These are phyloP conservation scores for Striga hermonthica DNA, from an alignment of 305 asterid genomes.

Conservation along the genomic window DNA sequence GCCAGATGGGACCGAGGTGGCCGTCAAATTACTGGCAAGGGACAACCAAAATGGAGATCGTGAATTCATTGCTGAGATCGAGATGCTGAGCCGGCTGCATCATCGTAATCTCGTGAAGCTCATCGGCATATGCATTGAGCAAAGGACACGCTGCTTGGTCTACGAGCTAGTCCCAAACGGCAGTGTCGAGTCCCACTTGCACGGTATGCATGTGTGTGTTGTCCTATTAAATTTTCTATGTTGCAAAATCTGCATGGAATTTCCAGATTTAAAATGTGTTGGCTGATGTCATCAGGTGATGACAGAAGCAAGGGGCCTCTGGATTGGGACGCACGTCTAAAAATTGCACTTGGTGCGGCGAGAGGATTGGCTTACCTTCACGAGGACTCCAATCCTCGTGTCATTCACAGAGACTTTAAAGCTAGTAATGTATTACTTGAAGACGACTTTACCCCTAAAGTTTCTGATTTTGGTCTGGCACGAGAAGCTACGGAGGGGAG, in stretches of 20 bases:
- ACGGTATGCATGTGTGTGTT: slow-evolving; percentile 44
- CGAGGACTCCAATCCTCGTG: slow-evolving; percentile 96
- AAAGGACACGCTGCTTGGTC: slow-evolving; percentile 71
- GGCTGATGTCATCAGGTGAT: slow-evolving; percentile 50
- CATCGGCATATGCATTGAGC: slow-evolving; percentile 87
- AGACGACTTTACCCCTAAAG: slow-evolving; percentile 89
- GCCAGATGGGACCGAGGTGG: slow-evolving; percentile 71
- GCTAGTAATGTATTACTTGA: slow-evolving; percentile 89
- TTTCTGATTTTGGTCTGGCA: slow-evolving; percentile 96
- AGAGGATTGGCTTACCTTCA: slow-evolving; percentile 96
- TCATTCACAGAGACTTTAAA: slow-evolving; percentile 90
- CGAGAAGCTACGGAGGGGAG: slow-evolving; percentile 92
- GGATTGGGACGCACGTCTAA: slow-evolving; percentile 90
- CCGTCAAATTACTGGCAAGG: slow-evolving; percentile 74
- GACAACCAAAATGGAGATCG: slow-evolving; percentile 82
- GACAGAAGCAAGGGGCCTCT: slow-evolving; percentile 60
- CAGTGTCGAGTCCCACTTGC: slow-evolving; percentile 91
- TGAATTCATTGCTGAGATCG: slow-evolving; percentile 90
- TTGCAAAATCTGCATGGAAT: slow-evolving; percentile 16
- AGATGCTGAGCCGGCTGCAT: slow-evolving; percentile 93
- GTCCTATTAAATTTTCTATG: slow-evolving; percentile 10
- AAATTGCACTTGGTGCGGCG: slow-evolving; percentile 95
- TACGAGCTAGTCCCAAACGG: slow-evolving; percentile 90
- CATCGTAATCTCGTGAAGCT: slow-evolving; percentile 93
- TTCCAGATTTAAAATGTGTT: slow-evolving; percentile 16